Percentiles rank a stretch among this genome's conserved stretches.
Conservation (phyloP, 106 monocot species). For the Phalaenopsis equestris region DNA sequence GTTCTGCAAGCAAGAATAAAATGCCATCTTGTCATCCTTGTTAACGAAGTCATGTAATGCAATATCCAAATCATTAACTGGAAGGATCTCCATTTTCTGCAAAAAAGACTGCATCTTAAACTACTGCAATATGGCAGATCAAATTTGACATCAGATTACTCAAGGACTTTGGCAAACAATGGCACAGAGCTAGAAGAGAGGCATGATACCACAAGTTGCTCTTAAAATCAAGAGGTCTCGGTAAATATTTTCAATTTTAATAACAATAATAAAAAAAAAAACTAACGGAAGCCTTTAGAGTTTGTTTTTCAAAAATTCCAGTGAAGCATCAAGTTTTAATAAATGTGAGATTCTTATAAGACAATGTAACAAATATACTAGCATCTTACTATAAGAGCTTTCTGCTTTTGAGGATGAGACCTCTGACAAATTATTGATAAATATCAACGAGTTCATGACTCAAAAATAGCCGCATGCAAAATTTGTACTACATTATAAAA, state of each 20-base stretch:
- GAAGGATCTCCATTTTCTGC: conserved; percentile 99
- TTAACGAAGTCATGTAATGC: conserved; percentile 97
- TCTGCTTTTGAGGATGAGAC: neutral
- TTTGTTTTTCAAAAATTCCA: neutral
- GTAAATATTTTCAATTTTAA: too few relatives aligned
- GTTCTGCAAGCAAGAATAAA: conserved; percentile 83
- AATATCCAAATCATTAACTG: conserved; percentile 95
- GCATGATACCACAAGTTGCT: neutral
- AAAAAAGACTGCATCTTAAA: conserved; percentile 4
- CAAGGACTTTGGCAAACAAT: neutral
- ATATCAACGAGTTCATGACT: too few relatives aligned
- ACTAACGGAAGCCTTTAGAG: neutral
- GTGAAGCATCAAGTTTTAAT: neutral
- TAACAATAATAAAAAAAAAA: too few relatives aligned
- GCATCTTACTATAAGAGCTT: neutral
- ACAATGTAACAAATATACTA: neutral
- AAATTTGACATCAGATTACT: neutral
- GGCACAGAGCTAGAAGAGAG: neutral
- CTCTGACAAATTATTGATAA: too few relatives aligned
- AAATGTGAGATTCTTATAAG: neutral
- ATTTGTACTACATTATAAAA: too few relatives aligned
- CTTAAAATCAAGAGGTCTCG: neutral
- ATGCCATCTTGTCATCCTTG: conserved; percentile 95
- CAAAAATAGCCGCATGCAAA: too few relatives aligned
- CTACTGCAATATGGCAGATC: neutral